phyloP scores from a whole-genome alignment of 2,329 filamentous ascomycete genomes.

The Pseudogymnoascus destructans region DNA sequence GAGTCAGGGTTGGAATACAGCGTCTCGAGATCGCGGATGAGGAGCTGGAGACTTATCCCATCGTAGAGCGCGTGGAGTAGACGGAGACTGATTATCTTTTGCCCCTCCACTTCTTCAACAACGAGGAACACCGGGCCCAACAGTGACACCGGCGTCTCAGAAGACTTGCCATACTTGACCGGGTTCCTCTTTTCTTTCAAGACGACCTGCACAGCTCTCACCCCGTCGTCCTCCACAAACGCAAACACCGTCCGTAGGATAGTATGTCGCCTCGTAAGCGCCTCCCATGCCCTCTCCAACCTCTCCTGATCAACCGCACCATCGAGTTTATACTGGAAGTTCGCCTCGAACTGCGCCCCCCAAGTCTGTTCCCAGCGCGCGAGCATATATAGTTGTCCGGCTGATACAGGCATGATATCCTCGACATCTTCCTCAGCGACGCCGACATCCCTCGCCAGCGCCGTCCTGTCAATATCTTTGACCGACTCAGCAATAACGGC shows the following conservation, averaged over 20 bases:
- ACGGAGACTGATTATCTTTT: constrained; percentile 31
- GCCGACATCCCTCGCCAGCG: constrained; percentile 29
- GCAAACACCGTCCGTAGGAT: constrained; percentile 60
- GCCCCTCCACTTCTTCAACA: constrained; percentile 13
- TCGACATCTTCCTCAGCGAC: constrained; percentile 34
- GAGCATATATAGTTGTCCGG: constrained; percentile 73
- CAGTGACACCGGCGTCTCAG: constrained; percentile 14
- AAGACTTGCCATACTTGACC: constrained; percentile 17
- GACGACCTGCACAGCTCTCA: constrained; percentile 53
- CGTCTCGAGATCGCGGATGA: constrained; percentile 41
- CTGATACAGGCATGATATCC: constrained; percentile 50
- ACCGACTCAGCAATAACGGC: constrained; percentile 31
- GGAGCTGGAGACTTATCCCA: constrained; percentile 57
- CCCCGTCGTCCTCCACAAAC: constrained; percentile 31
- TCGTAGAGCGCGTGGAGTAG: constrained; percentile 88
- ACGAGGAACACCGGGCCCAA: constrained; percentile 18
- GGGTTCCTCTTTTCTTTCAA: constrained; percentile 30
- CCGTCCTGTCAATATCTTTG: constrained; percentile 27
- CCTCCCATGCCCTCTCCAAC: constrained; percentile 48
- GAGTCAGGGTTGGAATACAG: constrained; percentile 27
- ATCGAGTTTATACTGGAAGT: constrained; percentile 48
- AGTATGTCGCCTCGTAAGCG: constrained; percentile 40
- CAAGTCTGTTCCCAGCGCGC: constrained; percentile 57
- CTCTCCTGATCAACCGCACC: constrained; percentile 27
- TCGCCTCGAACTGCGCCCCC: constrained; percentile 59